Evolutionary conservation across 805 yeast genomes (phyloP).

Genomic region (Cyberlindnera mississippiensis): DNA sequence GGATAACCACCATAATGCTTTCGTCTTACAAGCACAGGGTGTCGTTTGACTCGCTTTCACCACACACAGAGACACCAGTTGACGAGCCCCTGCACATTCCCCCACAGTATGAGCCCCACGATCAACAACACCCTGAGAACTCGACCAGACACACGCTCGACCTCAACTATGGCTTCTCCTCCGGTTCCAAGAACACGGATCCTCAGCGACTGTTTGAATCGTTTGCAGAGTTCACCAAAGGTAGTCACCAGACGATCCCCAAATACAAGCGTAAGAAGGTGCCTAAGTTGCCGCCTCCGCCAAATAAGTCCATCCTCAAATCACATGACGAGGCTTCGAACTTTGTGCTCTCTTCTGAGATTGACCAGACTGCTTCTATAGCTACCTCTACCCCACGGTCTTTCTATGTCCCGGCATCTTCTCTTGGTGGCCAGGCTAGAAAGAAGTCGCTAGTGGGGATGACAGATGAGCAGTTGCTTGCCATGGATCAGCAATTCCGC

Average conservation of each 20-base stretch:
- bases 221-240: background rate
- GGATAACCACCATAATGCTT: background rate
- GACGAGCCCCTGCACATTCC: conserved; percentile 27
- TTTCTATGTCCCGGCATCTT: conserved; percentile 4
- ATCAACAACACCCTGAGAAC: background rate
- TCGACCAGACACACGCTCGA: conserved; percentile 12
- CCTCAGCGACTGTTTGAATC: conserved; percentile 17
- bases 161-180: conserved; percentile 23
- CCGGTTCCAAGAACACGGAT: conserved; percentile 15
- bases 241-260: background rate
- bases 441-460: conserved; percentile 27
- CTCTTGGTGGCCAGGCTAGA: conserved; percentile 2
- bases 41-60: conserved; percentile 25
- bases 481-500: conserved; percentile 25
- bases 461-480: conserved; percentile 25
- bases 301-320: conserved; percentile 24
- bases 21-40: conserved; percentile 22
- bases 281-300: conserved; percentile 27
- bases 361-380: background rate
- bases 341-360: no score
- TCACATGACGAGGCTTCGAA: background rate
- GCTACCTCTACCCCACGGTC: conserved; percentile 1
- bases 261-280: conserved; percentile 10
- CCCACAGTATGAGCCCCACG: conserved; percentile 18
- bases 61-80: conserved; percentile 14